Evolutionary conservation across 495 filamentous ascomycete genomes (phyloP), one percentile per base, ranked within the genome.

Genomic region (Aspergillus sparsus): DNA sequence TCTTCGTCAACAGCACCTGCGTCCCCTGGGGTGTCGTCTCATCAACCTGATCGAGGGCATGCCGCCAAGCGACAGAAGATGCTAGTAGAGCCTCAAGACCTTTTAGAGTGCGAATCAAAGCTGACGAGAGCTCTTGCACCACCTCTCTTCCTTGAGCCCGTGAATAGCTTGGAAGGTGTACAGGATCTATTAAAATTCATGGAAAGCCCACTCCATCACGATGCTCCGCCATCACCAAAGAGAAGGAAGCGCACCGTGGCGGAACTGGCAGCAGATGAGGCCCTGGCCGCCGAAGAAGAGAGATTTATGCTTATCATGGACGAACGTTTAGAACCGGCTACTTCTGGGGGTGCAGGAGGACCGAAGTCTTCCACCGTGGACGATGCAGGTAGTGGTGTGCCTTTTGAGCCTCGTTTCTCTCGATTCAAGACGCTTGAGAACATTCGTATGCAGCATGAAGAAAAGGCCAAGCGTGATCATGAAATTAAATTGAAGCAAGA

Each of bases 291-390:
- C 10, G 88, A 94, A 47, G 87, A 91, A 68, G 91, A 97, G 70
- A 80, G 90, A 32, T 93, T 92, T 63, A 92, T 98, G 88, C 90
- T 98, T 37, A 88, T 90, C 49, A 87, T 93, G 78, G 94, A 99
- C 57, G 95, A 98, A 65, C 83, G 91, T 12, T 79, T 91, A 47
- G 82, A 85, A 21, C 78, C 87, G 10, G 81, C 81, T 15, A 74
- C 78, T 42, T 81, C 83, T 0, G 77, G 82, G 49, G 81, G 78
- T 13, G 81, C 85, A 39, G 82, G 77, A 42, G 81, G 72, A 21
- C 78, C 80, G 2, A 89, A 86, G 60, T 82, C 88, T 50, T 78
- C 85, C 4, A 86, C 85, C 55, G 86, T 85, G 11, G 91, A 95
- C 66, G 91, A 86, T n/a, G 84, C 88, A 51, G 82, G 85, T 34